Percentiles rank a stretch among this genome's conserved stretches.
phyloP scores from a whole-genome alignment of 129 eudicot species.

The Daucus carota region DH1_v3.0 NC_030388.2:26774001-26774500 shows the following conservation, averaged over 20 bases:
- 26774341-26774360: conserved; percentile 76
- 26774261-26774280: neutral
- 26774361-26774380: conserved; percentile 91
- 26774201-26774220: conserved; percentile 90
- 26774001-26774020: conserved; percentile 89
- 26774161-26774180: conserved; percentile 69
- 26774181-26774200: conserved; percentile 87
- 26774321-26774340: conserved; percentile 92
- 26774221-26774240: neutral
- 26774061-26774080: neutral
- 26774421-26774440: too few species aligned
- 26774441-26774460: too few species aligned
- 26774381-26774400: conserved; percentile 39
- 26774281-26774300: conserved; percentile 47
- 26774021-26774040: conserved; percentile 88
- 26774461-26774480: too few species aligned
- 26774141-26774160: neutral
- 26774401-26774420: too few species aligned
- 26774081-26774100: neutral
- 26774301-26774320: conserved; percentile 91
- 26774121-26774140: neutral
- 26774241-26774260: neutral
- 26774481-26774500: too few species aligned
- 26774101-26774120: neutral
- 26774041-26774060: conserved; percentile 29